Evolutionary conservation across 148 eudicot species (phyloP), one percentile per base, ranked within the genome.

Genomic region (Chenopodium berlandieri): DNA sequence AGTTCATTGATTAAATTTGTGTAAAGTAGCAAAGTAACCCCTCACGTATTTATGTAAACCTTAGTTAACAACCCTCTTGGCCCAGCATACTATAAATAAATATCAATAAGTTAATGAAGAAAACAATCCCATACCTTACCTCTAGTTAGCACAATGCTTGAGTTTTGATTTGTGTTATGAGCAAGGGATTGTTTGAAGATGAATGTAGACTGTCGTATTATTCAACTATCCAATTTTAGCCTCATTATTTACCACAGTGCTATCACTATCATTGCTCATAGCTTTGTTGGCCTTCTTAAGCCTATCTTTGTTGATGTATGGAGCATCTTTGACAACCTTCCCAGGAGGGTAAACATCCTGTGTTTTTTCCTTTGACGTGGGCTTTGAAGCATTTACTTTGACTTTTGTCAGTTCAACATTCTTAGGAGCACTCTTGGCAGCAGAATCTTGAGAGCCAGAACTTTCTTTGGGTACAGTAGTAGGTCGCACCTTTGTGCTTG

Each of bases 241-340:
- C 80, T 91, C 94, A 47, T 89, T 93, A 82, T 93, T 90, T 46
- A 92, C 86, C 16, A 88, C 82, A 56, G 83, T 80, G 83, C 87
- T 89, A 84, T 84, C 89, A 84, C 81, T 79, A 63, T 90, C 88
- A 68, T 72, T 78, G 22, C 68, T 78, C 34, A 78, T 84, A 46
- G 86, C 76, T 87, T 90, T 86, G 80, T 83, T 87, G 50, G 85
- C 84, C 68, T 79, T 91, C 79, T 84, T 91, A 37, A 82, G 72
- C 79, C 62, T 86, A 40, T 72, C 81, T 56, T 56, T 56, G 62
- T 56, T 56, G 62, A 56, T 56, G 22, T 14, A 56, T 56, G 62
- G 62, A 56, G 4, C 62, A 56, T 56, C 62, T 47, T 84, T 91
- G 31, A 85, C 88, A 79, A 85, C 69, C 83, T 87, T 91, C 60